phyloP scores from a whole-genome alignment of 805 yeast species.

The Tetrapisispora arboricola region DNA sequence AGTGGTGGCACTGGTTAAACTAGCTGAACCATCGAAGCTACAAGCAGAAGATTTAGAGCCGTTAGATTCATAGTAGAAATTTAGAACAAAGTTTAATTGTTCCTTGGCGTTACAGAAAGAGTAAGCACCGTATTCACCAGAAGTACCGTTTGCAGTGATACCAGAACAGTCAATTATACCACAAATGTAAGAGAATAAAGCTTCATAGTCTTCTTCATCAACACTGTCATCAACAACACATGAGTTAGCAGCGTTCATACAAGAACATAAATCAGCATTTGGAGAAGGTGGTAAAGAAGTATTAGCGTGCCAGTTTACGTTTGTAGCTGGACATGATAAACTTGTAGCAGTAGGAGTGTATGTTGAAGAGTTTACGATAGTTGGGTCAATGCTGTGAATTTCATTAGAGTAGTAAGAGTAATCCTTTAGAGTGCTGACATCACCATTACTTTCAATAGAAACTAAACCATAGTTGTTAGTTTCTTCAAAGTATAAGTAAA shows the following conservation, averaged over 20 bases:
- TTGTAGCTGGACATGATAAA: conserved; percentile 52
- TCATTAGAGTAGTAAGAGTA: conserved; percentile 52
- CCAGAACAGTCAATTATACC: conserved; percentile 47
- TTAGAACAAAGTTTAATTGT: conserved; percentile 52
- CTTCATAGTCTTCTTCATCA: conserved; percentile 45
- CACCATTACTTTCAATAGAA: conserved; percentile 33
- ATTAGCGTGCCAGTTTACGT: conserved; percentile 52
- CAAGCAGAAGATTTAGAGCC: conserved; percentile 40
- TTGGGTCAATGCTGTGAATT: conserved; percentile 46
- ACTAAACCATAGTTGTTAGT: conserved; percentile 68
- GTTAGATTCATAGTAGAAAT: conserved; percentile 48
- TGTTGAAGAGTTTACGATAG: conserved; percentile 34
- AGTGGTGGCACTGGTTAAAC: conserved; percentile 38
- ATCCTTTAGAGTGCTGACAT: conserved; percentile 51
- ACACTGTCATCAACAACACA: conserved; percentile 57
- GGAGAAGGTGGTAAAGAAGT: conserved; percentile 76
- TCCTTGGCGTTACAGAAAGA: conserved; percentile 64
- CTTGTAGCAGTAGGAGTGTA: conserved; percentile 35
- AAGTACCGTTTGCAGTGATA: conserved; percentile 50
- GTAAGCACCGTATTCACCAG: conserved; percentile 61
- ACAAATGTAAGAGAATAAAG: conserved; percentile 50
- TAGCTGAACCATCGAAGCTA: conserved; percentile 60
- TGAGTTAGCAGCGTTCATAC: conserved; percentile 43
- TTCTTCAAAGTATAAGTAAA: conserved; percentile 77
- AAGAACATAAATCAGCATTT: conserved; percentile 49